Percentiles rank a stretch among this genome's conserved stretches.
Evolutionary conservation across 768 basidiomycete genomes (phyloP).

Genomic region (Calocera cornea): DNA sequence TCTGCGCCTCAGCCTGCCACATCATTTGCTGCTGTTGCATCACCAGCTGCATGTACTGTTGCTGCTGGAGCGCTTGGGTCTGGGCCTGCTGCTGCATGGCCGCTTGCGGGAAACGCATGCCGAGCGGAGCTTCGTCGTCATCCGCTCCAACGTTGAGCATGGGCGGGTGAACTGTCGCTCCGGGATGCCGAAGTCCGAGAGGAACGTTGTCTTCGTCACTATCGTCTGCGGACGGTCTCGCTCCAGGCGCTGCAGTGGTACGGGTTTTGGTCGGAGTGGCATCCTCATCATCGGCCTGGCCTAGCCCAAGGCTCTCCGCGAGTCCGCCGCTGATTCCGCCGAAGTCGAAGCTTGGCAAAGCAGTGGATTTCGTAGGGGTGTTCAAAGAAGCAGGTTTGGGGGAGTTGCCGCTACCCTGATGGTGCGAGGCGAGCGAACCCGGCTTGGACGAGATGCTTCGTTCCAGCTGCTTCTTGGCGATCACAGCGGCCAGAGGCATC

Average conservation of each 20-base stretch:
- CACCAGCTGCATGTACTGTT: constrained; percentile 44
- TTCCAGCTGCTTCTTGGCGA: constrained; percentile 27
- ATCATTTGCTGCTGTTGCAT: constrained; percentile 50
- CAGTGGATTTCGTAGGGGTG: not conserved
- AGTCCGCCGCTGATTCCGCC: constrained; percentile 31
- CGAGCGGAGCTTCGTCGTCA: constrained; percentile 38
- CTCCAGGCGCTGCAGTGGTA: constrained; percentile 10
- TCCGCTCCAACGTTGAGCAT: constrained; percentile 37
- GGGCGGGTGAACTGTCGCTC: not conserved
- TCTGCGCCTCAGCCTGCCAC: constrained; percentile 33
- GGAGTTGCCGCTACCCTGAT: not conserved
- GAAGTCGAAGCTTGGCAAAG: constrained; percentile 28
- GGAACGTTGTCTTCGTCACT: constrained; percentile 22
- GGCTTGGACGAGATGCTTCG: not conserved
- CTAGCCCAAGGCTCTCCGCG: constrained; percentile 10
- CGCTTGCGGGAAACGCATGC: constrained; percentile 22
- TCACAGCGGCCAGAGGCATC: constrained; percentile 54
- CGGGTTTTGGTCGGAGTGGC: not conserved
- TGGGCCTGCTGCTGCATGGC: constrained; percentile 24
- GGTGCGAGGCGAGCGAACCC: not conserved
- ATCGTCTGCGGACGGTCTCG: constrained; percentile 17
- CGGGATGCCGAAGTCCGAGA: constrained; percentile 13
- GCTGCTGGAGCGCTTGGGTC: constrained; percentile 35
- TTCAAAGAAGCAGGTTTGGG: not conserved
- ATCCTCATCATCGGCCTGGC: not conserved